A percentile compares a stretch with the other conserved stretches of the same genome.
These are phyloP conservation scores for Canna indica DNA, from an alignment of 176 grass and related monocot species.

Conservation along the genomic window DNA sequence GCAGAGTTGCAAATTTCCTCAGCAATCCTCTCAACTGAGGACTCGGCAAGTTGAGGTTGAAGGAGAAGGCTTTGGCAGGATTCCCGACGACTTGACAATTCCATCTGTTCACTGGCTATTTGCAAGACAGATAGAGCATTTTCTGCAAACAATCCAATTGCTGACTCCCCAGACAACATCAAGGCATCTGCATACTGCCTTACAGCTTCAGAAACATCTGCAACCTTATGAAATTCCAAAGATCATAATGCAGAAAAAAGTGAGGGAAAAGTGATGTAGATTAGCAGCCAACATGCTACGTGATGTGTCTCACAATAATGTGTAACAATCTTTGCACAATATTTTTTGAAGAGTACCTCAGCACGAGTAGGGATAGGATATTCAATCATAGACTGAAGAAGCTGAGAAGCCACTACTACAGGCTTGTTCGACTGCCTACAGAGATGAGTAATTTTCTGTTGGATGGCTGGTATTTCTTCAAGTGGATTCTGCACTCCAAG, in stretches of 20 bases:
- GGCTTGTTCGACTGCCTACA: conserved; percentile 50
- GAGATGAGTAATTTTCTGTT: conserved; percentile 42
- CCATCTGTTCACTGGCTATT: conserved; percentile 40
- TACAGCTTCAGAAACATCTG: conserved; percentile 62
- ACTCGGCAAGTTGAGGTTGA: conserved; percentile 35
- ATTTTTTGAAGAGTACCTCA: too few relatives aligned
- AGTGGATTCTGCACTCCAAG: conserved; percentile 70
- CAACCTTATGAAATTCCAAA: conserved; percentile 31
- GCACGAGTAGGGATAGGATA: conserved; percentile 62
- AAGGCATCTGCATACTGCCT: conserved; percentile 51
- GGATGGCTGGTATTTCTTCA: conserved; percentile 63
- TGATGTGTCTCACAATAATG: not conserved
- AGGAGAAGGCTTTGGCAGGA: conserved; percentile 36
- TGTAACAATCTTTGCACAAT: too few relatives aligned
- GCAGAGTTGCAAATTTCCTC: conserved; percentile 55
- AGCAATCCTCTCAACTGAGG: conserved; percentile 37
- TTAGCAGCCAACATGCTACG: not conserved
- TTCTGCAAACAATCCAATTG: conserved; percentile 46
- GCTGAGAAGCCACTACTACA: conserved; percentile 70
- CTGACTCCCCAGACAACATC: conserved; percentile 67
- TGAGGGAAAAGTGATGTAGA: not conserved
- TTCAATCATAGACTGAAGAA: conserved; percentile 79
- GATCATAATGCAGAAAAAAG: not conserved
- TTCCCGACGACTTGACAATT: conserved; percentile 47
- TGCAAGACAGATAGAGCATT: conserved; percentile 54